Evolutionary conservation across 179 eudicot species (phyloP), one percentile per base, ranked within the genome.

Genomic region (Vitellaria paradoxa): DNA sequence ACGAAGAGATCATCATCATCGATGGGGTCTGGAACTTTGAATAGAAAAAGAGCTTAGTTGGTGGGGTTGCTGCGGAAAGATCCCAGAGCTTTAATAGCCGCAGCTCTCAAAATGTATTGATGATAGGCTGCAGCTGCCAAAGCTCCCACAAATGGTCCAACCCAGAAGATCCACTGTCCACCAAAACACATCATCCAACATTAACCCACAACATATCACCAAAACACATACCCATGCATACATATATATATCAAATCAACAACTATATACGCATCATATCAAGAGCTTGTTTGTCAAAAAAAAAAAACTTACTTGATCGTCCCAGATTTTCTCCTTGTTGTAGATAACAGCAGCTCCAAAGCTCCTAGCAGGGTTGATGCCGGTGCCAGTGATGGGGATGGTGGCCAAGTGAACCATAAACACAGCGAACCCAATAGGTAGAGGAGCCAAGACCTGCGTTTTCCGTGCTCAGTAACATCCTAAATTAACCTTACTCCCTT

Each of bases 141-240:
- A 30, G 95, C 97, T 73, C 97, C 95, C 62, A 89, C 85, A 57
- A 89, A 83, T 47, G 97, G 95, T 71, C 97, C 97, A 10, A 91
- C 97, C 97, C 95, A 92, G 87, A 92, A 92, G 26, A 92, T 89
- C 95, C 97, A 92, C 95, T 92, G 87, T 70, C 72, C 75, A 67
- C 42, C 23, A 8, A 21, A 21, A 0, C 1, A 18, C 23, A 20
- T 30, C 37, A 30, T 30, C 37, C 37, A 30, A 30, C 37, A 30
- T 30, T 30, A 30, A 30, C 20, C 62, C 17, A 57, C 61, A 13
- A 57, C 62, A 57, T 18, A 18, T 57, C 62, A 57, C 15, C 20
- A 13, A 57, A 57, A 57, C 18, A 13, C 20, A 57, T 0, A 17
- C 17, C 5, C 20, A 13, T 18, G 17, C 6, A 57, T 57, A 1